phyloP scores from a whole-genome alignment of 108 stramenopile species.

The Parietichytrium sp. region DNA sequence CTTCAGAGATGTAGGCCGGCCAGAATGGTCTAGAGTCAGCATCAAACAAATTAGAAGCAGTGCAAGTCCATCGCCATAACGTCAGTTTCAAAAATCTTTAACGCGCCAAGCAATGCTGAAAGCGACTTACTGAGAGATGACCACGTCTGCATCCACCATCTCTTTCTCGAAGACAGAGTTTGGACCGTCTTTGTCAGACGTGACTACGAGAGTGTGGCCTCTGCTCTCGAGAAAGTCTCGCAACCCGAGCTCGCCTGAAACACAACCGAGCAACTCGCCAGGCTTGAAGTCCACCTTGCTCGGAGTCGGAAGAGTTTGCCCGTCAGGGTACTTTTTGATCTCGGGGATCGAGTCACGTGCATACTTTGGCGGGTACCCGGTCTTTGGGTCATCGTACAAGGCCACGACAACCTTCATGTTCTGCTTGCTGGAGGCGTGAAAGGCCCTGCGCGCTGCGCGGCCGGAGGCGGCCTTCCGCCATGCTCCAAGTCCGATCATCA shows the following conservation, averaged over 20 bases:
- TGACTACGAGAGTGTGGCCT: constrained; percentile 20
- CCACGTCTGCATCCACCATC: constrained; percentile 21
- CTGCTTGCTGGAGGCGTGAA: not conserved
- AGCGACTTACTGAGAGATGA: constrained; percentile 43
- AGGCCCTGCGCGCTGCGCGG: constrained; percentile 18
- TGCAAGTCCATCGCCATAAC: no score
- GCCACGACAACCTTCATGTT: constrained; percentile 38
- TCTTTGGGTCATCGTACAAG: constrained; percentile 28
- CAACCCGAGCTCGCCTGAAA: constrained; percentile 33
- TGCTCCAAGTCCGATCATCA: not conserved
- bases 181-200: constrained; percentile 24
- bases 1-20: constrained; percentile 29
- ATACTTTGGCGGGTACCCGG: constrained; percentile 33
- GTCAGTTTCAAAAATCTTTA: no score
- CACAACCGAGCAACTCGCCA: constrained; percentile 35
- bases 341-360: constrained; percentile 27
- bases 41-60: no score
- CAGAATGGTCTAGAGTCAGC: no score
- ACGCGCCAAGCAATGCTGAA: no score
- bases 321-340: constrained; percentile 26
- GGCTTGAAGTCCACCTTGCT: constrained; percentile 13
- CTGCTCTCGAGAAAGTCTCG: constrained; percentile 32
- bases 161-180: constrained; percentile 31
- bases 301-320: constrained; percentile 15
- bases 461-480: not conserved